Conservation (phyloP, 2,329 filamentous ascomycete species). For the Microdochium trichocladiopsis region DNA sequence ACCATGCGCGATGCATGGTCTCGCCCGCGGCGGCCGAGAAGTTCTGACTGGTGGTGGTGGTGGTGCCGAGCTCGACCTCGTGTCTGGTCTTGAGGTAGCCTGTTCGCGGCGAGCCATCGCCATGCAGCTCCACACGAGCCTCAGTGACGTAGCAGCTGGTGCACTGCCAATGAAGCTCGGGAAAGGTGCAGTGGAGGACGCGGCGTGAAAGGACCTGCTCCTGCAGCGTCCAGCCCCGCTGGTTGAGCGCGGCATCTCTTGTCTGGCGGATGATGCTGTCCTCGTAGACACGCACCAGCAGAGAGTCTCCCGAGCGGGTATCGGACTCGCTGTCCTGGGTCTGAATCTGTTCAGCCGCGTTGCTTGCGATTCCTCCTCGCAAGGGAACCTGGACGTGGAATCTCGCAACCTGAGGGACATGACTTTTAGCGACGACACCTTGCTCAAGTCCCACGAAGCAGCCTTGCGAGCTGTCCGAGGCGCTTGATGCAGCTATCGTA, state of each 20-base stretch:
- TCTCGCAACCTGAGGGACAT: too few species aligned
- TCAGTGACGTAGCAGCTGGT: not conserved
- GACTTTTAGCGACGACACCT: too few species aligned
- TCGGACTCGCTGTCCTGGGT: not conserved
- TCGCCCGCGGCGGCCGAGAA: not conserved
- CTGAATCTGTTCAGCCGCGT: not conserved
- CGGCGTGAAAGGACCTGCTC: not conserved
- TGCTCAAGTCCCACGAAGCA: not conserved
- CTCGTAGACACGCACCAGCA: not conserved
- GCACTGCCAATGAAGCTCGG: not conserved
- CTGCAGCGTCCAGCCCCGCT: not conserved
- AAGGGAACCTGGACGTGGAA: too few species aligned
- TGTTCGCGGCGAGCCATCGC: not conserved
- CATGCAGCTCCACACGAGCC: not conserved
- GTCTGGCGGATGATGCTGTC: not conserved
- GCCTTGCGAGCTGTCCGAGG: not conserved
- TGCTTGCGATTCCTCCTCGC: not conserved
- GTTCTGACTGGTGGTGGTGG: not conserved
- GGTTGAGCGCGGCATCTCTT: not conserved
- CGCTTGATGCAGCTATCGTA: constrained; percentile 4
- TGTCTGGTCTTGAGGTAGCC: not conserved
- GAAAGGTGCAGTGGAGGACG: not conserved
- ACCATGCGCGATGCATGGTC: not conserved
- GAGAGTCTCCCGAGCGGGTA: not conserved
- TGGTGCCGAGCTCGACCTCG: not conserved